Conservation (phyloP, 495 filamentous ascomycete genomes). For the Talaromyces nanjingensis region DNA sequence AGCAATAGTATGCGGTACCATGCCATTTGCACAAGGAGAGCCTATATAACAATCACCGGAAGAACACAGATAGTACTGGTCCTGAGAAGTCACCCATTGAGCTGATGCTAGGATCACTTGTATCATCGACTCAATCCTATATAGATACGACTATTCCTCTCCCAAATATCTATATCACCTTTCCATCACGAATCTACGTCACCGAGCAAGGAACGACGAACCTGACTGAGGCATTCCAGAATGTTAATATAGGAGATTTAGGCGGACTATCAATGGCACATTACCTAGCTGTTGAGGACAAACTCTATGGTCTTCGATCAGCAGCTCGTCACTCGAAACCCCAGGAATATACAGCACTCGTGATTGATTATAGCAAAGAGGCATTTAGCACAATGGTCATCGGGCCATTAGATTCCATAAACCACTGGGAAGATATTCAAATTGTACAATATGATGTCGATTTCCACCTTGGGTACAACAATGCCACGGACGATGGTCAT, state of each 20-base stretch:
- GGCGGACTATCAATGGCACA: neutral
- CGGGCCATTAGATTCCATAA: neutral
- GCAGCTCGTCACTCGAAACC: neutral
- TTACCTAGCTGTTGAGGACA: neutral
- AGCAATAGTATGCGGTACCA: too few species aligned
- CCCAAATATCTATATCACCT: neutral
- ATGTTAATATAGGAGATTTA: neutral
- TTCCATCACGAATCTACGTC: neutral
- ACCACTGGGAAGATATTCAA: neutral
- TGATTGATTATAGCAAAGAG: neutral
- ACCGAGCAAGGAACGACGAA: neutral
- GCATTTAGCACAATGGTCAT: constrained; percentile 1
- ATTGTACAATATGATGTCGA: neutral
- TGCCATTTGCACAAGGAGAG: too few species aligned
- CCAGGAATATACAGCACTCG: neutral
- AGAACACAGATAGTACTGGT: neutral
- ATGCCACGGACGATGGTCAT: neutral
- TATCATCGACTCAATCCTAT: neutral
- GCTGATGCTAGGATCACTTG: neutral
- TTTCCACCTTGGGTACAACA: neutral
- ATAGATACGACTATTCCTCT: neutral
- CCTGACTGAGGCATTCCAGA: neutral
- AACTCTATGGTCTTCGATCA: neutral
- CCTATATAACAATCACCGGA: neutral
- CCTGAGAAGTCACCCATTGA: neutral